phyloP scores from a whole-genome alignment of 2,329 filamentous ascomycete species.

The Sporothrix curviconia region DNA sequence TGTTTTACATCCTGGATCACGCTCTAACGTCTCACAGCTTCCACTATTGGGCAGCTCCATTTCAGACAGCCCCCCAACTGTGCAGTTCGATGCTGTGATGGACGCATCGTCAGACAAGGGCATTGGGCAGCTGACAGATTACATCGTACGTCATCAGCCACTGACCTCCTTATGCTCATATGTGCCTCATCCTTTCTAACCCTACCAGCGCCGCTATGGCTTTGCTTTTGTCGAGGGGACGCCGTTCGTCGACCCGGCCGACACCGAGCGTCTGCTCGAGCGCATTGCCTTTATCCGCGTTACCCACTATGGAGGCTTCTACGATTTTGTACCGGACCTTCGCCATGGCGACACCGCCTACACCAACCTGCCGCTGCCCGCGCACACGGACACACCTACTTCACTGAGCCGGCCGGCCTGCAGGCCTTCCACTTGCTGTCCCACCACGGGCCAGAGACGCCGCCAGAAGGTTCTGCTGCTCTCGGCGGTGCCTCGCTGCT shows the following conservation, averaged over 20 bases:
- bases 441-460: constrained; percentile 50
- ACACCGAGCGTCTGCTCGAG: constrained; percentile 68
- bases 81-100: constrained; percentile 58
- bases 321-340: constrained; percentile 86
- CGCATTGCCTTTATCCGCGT: constrained; percentile 79
- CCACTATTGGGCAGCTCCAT: constrained; percentile 29
- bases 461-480: constrained; percentile 10
- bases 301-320: constrained; percentile 79
- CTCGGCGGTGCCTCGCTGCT: constrained; percentile 72
- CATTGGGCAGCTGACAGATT: constrained; percentile 55
- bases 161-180: not conserved
- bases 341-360: constrained; percentile 83
- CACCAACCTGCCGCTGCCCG: constrained; percentile 72
- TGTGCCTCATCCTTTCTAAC: not conserved
- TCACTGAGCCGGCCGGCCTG: constrained; percentile 82
- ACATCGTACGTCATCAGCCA: constrained; percentile 40
- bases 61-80: constrained; percentile 45
- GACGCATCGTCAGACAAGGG: constrained; percentile 39
- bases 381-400: constrained; percentile 97
- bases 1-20: too few species aligned
- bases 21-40: constrained; percentile 12
- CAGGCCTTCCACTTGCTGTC: constrained; percentile 91
- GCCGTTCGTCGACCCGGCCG: constrained; percentile 57
- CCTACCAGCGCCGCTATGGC: constrained; percentile 57
- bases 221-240: constrained; percentile 71